Evolutionary conservation across 2,329 filamentous ascomycete genomes (phyloP), one percentile per base, ranked within the genome.

Genomic region (Fusarium musae): DNA sequence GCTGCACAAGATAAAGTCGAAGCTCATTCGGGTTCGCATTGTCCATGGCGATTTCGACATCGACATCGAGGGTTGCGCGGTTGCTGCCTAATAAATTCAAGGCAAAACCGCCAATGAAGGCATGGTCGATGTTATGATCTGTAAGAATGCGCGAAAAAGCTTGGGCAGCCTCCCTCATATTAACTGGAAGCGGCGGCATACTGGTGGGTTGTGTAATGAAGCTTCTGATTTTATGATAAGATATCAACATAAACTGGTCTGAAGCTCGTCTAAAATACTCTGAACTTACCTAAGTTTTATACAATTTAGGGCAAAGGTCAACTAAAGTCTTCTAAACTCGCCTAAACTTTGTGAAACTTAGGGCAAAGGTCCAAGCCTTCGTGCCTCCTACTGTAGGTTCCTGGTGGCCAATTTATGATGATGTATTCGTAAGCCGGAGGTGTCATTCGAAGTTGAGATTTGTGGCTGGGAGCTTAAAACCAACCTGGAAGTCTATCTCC

Each of bases 121-220:
- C 44, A 15, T 47, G 44, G 0, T 21, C 44, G 2, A 47, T 7
- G 17, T 21, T 21, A 1, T 15, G 1, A 0, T 47, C 12, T 15
- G 26, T 46, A 8, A 47, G 17, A 8, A 47, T 28, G 11, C 26
- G 5, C 2, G 43, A 28, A 5, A 46, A 46, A 2, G 3, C 23
- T 13, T 28, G 26, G 17, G 44, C 44, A 2, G 26, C 44, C 44
- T 19, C 26, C 44, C 6, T 7, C 44, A 28, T 26, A 1, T 44
- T 5, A 3, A 3, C 3, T 5, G 23, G 16, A 3, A 19, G n/a
- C 10, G n/a, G 16, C 1, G 42, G 10, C 42, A 19, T 44, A 4
- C 2, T 12, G 23, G 6, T 6, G 1, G 5, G 4, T 0, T 5
- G 6, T 3, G 13, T 43, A 4, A 17, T 5, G 8, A 23, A 17